Evolutionary conservation across 2,329 filamentous ascomycete genomes (phyloP).

Genomic region (Zymoseptoria ardabiliae): DNA sequence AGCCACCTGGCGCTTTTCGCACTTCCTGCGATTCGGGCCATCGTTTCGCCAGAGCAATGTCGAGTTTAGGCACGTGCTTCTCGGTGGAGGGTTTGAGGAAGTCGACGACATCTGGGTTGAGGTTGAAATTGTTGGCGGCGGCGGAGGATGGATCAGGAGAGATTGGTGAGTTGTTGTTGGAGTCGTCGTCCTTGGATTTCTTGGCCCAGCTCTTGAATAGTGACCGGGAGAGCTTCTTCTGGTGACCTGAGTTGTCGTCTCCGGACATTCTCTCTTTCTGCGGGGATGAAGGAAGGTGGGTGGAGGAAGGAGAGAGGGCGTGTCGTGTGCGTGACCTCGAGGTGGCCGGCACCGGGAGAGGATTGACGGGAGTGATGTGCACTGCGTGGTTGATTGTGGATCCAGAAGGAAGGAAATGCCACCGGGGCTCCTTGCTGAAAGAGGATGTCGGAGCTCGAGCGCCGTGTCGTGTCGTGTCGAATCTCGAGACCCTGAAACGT

Average conservation of each 20-base stretch:
- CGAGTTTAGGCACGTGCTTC: conserved; percentile 38
- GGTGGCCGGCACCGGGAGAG: not conserved
- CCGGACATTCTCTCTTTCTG: not conserved
- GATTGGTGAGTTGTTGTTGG: not conserved
- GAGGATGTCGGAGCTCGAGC: no score
- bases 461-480: no score
- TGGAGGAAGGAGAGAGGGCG: not conserved
- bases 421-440: not conserved
- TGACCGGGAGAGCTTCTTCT: not conserved
- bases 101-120: conserved; percentile 46
- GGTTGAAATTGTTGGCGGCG: conserved; percentile 18
- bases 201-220: not conserved
- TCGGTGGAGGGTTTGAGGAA: conserved; percentile 51
- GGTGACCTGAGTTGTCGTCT: not conserved
- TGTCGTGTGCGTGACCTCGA: not conserved
- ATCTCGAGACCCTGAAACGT: no score
- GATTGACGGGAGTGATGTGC: not conserved
- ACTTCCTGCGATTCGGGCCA: conserved; percentile 46
- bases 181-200: conserved; percentile 10
- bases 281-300: not conserved
- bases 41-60: conserved; percentile 43
- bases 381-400: not conserved
- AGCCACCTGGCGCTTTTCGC: conserved; percentile 9
- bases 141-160: not conserved
- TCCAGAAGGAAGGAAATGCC: not conserved